Base-by-base conservation (phyloP, 345 rosid species). In the Cardamine occulta region DNA sequence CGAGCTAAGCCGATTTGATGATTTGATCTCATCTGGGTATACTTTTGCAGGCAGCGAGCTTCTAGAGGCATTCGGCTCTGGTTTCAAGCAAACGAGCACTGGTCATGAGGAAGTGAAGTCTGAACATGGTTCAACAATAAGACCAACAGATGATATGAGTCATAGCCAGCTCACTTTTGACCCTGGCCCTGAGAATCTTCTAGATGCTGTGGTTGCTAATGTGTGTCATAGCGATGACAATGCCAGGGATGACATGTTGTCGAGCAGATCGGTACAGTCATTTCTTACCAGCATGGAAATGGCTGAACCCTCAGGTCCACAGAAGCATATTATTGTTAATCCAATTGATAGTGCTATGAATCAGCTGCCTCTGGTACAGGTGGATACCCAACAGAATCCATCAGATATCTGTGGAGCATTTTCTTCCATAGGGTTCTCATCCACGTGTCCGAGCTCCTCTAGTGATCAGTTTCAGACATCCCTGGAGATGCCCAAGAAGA, bases 161-260 rank as follows among this genome's bases (percentile, higher is more conserved):
- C 80, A 82, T 49, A 87, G 90, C 82, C 88, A 84, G 62, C 82
- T 85, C 65, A 83, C 84, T 5, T 73, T 79, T 81, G 96, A 83
- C 63, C 74, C 87, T 26, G 81, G 82, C 66, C 73, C 87, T 31
- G 97, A 87, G 82, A 91, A 87, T 85, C 98, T 93, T 72, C 81
- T 93, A 58, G 97, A 93, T 78, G 98, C 98, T 47, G 86, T 93
- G 58, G 93, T 93, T 55, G 93, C 94, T 72, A 91, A 79, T 47
- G 84, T 81, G 78, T 88, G 88, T 82, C 77, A 84, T 23, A 80
- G 83, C 71, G 79, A 81, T 56, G 82, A 73, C 79, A 86, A 79
- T 52, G 76, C 77, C 18, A 85, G 82, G 79, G 80, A 85, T 63
- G 93, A 86, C 74, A 80, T 83, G 58, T 72, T 88, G 6, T 70